Conservation (phyloP, 1,139 yeast species). For the Yamadazyma friedrichii region DNA sequence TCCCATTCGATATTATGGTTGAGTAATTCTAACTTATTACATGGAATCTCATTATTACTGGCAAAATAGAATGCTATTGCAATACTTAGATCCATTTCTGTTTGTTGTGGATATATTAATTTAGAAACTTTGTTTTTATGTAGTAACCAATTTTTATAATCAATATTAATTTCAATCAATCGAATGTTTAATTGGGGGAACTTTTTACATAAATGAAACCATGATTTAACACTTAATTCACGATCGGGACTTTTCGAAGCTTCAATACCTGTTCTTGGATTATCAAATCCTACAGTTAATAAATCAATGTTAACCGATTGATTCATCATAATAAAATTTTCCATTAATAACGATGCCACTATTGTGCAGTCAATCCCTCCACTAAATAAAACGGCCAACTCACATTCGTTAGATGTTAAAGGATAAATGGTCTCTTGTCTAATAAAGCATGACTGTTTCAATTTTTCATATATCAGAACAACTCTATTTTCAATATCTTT, state of each 20-base stretch:
- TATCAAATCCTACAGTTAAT: conserved; percentile 93
- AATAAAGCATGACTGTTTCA: conserved; percentile 17
- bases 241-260: conserved; percentile 82
- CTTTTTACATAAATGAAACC: conserved; percentile 44
- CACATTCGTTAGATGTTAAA: conserved; percentile 33
- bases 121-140: conserved; percentile 54
- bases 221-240: conserved; percentile 62
- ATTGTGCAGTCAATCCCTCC: conserved; percentile 95
- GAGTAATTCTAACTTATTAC: conserved; percentile 14
- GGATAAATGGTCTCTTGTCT: conserved; percentile 65
- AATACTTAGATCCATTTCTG: conserved; percentile 94
- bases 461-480: conserved; percentile 5
- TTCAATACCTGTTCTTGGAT: conserved; percentile 69
- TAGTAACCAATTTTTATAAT: conserved; percentile 60
- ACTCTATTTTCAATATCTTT: neutral
- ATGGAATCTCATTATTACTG: conserved; percentile 45
- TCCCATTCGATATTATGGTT: conserved; percentile 20
- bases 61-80: conserved; percentile 96
- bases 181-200: conserved; percentile 39
- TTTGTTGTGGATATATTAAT: conserved; percentile 77
- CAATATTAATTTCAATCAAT: conserved; percentile 67
- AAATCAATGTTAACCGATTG: conserved; percentile 47
- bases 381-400: conserved; percentile 71
- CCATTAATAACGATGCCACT: conserved; percentile 50
- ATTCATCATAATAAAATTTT: conserved; percentile 18